Base-by-base conservation (phyloP, 2,329 filamentous ascomycete species). In the Fusarium sp. region DNA sequence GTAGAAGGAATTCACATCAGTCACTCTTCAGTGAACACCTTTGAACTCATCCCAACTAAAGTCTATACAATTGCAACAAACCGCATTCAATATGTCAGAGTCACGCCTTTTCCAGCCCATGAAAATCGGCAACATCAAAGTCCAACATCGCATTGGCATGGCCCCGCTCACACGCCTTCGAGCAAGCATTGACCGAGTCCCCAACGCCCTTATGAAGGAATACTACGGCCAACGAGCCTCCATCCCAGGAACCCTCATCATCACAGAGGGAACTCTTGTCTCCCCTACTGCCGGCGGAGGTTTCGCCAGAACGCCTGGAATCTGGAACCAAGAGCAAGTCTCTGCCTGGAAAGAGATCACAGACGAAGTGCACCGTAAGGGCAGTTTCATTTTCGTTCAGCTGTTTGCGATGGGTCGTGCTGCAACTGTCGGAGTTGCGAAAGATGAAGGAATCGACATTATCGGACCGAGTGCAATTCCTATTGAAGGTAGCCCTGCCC, bases 311-410 rank as follows among this genome's bases (percentile, higher is more conserved):
- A 85, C 87, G 1, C 89, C 91, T 0, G 90, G 89, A 3, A 89
- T 93, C 72, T 92, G 85, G 81, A 87, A 77, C 45, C 80, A 86
- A 0, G 85, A 83, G 12, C 90, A 92, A 67, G 84, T 92, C 50
- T 81, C 82, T 1, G 88, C 84, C 0, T 94, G 91, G 91, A 89
- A 86, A 66, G 80, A 84, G 22, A 83, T 93, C 58, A 90, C 88
- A 2, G 87, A 90, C 32, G 88, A 87, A 3, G 90, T 93, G 1
- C 92, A 94, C 78, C 82, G 83, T 39, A 90, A 90, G 75, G 88
- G 88, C 8, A 86, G 84, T 15, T 89, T 86, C 77, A 89, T 93
- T 58, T 92, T 85, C 81, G 79, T 86, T 5, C 92, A 93, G 77
- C 83, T 93, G 0, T 92, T 89, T 85, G 87, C 86, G 0, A 82